Percentiles rank a stretch among this genome's conserved stretches.
These are phyloP conservation scores for Fusarium sp. DNA, from an alignment of 2,329 filamentous ascomycete genomes.

Conservation along the genomic window DNA sequence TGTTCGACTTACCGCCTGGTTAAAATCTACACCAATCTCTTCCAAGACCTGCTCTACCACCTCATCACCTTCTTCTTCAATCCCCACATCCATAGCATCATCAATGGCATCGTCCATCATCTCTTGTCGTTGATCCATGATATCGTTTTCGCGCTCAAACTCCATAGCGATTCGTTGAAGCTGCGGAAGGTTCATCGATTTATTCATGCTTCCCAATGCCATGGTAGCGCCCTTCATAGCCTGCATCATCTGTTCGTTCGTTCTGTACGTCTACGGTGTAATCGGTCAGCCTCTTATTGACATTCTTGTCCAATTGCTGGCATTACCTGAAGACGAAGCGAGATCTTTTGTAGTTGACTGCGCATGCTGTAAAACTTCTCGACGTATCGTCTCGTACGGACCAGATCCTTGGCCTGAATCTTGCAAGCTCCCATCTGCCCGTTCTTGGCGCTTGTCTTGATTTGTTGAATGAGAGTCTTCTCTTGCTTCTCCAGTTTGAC, in stretches of 20 bases:
- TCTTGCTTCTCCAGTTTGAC: constrained; percentile 98
- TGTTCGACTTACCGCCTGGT: constrained; percentile 78
- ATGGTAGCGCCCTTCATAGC: constrained; percentile 98
- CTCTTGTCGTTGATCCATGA: constrained; percentile 98
- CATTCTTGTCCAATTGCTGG: not conserved
- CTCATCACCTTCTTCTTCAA: constrained; percentile 97
- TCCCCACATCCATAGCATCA: constrained; percentile 89
- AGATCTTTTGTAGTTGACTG: constrained; percentile 96
- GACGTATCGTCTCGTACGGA: constrained; percentile 91
- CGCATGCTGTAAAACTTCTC: constrained; percentile 99
- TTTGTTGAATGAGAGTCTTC: constrained; percentile 95
- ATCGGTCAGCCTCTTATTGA: constrained; percentile 26
- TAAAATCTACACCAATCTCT: constrained; percentile 95
- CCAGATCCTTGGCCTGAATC: constrained; percentile 97
- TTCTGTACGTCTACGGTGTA: constrained; percentile 82
- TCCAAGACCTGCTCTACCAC: constrained; percentile 96
- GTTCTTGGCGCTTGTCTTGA: constrained; percentile 98
- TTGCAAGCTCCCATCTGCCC: constrained; percentile 98
- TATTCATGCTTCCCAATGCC: constrained; percentile 95
- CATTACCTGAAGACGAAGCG: constrained; percentile 86
- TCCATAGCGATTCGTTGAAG: constrained; percentile 98
- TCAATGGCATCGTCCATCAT: constrained; percentile 99
- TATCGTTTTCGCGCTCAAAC: constrained; percentile 98
- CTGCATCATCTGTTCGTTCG: constrained; percentile 99
- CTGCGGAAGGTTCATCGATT: constrained; percentile 95